Evolutionary conservation across 768 basidiomycete species (phyloP), one percentile per base, ranked within the genome.

Genomic region (Psilocybe cyanescens): DNA sequence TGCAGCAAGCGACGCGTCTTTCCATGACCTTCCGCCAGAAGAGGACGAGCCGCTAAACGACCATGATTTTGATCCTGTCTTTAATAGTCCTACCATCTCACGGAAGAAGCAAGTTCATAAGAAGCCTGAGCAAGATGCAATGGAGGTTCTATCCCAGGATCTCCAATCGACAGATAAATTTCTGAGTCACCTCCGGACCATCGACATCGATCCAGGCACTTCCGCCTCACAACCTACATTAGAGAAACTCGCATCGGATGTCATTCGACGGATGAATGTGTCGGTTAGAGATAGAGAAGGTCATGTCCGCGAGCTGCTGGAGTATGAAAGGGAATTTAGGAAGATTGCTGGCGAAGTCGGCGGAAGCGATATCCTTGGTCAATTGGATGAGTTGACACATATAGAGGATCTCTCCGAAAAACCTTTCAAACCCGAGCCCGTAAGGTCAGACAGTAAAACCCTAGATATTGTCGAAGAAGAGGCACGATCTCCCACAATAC

Each of bases 81-180:
- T 83, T 71, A 76, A 73, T 61, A 77, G 67, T 50, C 79, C 72
- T 12, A 71, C 75, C 45, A 52, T 74, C 8, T 71, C 80, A 53
- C 70, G 62, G 47, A 74, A 63, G 51, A 68, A 63, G 49, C 64
- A 64, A n/a, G 67, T 70, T 55, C 70, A 75, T 51, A 70, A 70
- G 56, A 68, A 69, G 59, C 70, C 72, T 60, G 78, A 78, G 64
- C 81, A 78, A 60, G 92, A 92, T 72, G 83, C 91, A 46, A 89
- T 94, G 83, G 82, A 85, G 55, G 77, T 89, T 29, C 83, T 94
- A 17, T 83, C 90, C 5, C 81, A 86, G 67, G 87, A 93, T 74
- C 80, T 95, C 12, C 85, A 87, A 65, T 88, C 86, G 45, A 94
- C 91, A 16, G 89, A 92, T 61, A 83, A 86, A 64, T 93, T 95